Conservation (phyloP, 805 yeast genomes). For the Teunomyces gatunensis region DNA sequence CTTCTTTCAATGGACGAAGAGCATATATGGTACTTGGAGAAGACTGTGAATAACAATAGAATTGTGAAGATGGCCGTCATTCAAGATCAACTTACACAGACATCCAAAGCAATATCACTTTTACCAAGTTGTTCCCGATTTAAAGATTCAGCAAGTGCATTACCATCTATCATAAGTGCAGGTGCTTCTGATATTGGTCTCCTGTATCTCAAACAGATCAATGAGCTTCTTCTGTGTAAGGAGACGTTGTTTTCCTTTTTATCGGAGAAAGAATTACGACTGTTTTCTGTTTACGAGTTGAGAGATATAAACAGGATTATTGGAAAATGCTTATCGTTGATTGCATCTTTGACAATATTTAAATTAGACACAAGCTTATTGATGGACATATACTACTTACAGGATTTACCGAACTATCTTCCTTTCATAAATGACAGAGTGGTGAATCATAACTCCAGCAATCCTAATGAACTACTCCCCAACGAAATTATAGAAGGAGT, state of each 20-base stretch:
- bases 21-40: neutral
- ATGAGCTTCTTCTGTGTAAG: constrained; percentile 16
- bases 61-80: neutral
- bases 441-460: constrained; percentile 12
- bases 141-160: constrained; percentile 6
- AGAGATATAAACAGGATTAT: constrained; percentile 14
- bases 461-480: constrained; percentile 11
- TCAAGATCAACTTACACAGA: neutral
- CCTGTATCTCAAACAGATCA: constrained; percentile 10
- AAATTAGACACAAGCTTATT: constrained; percentile 13
- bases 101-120: neutral
- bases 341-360: constrained; percentile 21
- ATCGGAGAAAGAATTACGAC: constrained; percentile 5
- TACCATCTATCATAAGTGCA: constrained; percentile 9
- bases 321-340: constrained; percentile 15
- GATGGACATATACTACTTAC: constrained; percentile 16
- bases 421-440: constrained; percentile 20
- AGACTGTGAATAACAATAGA: neutral
- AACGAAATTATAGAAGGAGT: neutral
- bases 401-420: constrained; percentile 18
- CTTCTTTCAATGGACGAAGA: neutral
- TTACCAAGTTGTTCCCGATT: constrained; percentile 1
- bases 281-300: constrained; percentile 14
- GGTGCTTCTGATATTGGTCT: constrained; percentile 5
- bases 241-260: constrained; percentile 10